Base-by-base conservation (phyloP, 148 eudicot species). In the Rhododendron vialii region DNA sequence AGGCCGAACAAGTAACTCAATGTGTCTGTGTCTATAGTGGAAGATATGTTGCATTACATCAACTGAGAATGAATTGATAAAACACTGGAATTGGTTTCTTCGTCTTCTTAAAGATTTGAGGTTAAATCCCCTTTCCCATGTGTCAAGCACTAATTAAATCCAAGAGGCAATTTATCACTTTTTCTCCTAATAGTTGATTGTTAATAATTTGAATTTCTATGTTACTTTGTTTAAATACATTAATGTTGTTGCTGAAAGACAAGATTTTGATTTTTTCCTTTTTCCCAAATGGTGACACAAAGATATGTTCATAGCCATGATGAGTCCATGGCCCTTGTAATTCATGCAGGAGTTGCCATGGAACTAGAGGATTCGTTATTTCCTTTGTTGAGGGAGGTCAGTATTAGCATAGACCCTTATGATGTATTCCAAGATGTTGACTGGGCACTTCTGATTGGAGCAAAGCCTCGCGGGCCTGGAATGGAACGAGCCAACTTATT, bases 401-500 rank as follows among this genome's bases (percentile, higher is more conserved):
- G 94, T 85, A 95, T 98, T 30, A 92, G 99, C 48, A 93, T 98
- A 87, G 98, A 98, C 88, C 93, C 99, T 53, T 95, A 94, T 82
- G 99, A 98, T 1, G 92, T 98, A 45, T 98, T 98, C 85, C 91
- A 91, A 87, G 96, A 98, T 93, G 98, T 91, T 80, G 99, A 98
- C 81, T 98, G 99, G 99, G 98, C 98, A 43, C 95, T 98, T 90
- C 89, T 98, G 82, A 98, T 98, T 76, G 99, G 99, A 69, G 99
- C 99, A 78, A 98, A 98, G 91, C 99, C 99, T 51, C 95, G 99
- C 82, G 99, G 99, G 18, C 99, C 99, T 53, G 99, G 99, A 75
- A 93, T 98, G 98, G 99, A 98, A 86, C 90, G 99, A 26, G 94
- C 99, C 76, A 96, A n/a, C 89, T 91, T 98, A 85, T 91, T 98